These are phyloP conservation scores for Mimosa bimucronata DNA, from an alignment of 306 rosid genomes.

Conservation along the genomic window DNA sequence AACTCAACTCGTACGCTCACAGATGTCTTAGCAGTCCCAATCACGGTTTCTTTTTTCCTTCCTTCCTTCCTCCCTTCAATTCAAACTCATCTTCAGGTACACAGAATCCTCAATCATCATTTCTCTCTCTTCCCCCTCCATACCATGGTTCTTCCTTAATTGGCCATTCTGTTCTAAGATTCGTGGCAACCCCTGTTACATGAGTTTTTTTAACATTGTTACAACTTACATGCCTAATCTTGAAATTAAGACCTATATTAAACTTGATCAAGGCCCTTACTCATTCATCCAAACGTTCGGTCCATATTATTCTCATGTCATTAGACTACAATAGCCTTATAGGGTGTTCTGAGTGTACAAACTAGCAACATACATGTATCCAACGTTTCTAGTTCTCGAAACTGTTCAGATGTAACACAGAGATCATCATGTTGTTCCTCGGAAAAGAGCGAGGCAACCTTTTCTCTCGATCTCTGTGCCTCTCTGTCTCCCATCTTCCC, in stretches of 20 bases:
- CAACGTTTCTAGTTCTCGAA: slow-evolving; percentile 15
- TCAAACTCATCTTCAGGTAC: slow-evolving; percentile 10
- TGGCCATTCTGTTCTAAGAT: no score
- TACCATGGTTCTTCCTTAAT: no score
- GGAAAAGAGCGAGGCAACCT: slow-evolving; percentile 52
- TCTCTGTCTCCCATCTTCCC: no score
- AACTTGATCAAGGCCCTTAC: no score
- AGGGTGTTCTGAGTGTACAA: no score
- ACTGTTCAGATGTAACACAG: slow-evolving; percentile 40
- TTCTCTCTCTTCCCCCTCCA: not conserved
- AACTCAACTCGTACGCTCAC: slow-evolving; percentile 21
- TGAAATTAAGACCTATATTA: no score
- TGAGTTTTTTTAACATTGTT: no score
- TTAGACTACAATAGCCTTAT: no score
- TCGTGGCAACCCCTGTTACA: no score
- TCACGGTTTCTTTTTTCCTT: slow-evolving; percentile 29
- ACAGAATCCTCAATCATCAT: slow-evolving; percentile 32
- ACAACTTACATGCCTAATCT: no score
- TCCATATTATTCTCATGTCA: no score
- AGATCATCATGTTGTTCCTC: slow-evolving; percentile 43
- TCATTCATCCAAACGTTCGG: no score
- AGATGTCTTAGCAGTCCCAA: slow-evolving; percentile 28
- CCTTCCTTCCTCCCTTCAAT: not conserved
- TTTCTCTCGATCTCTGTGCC: not conserved
- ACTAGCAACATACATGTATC: slow-evolving; percentile 18